Base-by-base conservation (phyloP, 225 moss, liverwort and hornwort genomes). In the Pseudoscleropodium purum region DNA sequence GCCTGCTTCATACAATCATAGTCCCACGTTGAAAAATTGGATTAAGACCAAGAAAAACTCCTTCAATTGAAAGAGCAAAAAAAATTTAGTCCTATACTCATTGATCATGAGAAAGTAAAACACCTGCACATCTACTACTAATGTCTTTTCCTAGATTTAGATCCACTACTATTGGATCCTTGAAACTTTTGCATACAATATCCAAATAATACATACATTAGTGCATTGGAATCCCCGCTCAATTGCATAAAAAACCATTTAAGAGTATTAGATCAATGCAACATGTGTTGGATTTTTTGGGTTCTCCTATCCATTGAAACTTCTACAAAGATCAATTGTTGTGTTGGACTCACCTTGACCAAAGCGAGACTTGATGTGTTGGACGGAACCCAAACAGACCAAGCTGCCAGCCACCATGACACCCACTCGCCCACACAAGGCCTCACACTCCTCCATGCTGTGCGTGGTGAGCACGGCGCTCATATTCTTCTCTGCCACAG, bases 381-480 rank as follows among this genome's bases (percentile, higher is more conserved):
- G 98, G 90, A 98, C 90, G 47, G 98, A 95, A 54, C 98, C 98
- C 86, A 98, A 88, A 69, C 97, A 96, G 81, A 94, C 93, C 82
- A 98, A 90, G 87, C 91, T 94, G 77, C 98, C 98, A 2, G 96
- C 93, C 61, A 94, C 95, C 98, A 98, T 98, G 81, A 98, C 96
- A 5, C 96, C 97, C 23, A 98, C 96, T 29, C 98, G 95, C n/a
- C 93, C 95, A n/a, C 98, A 98, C 83, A 98, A 86, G 13, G 98
- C 96, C 90, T 98, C 98, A 81, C 98, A 98, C 91, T 98, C 98
- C 87, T 96, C 98, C 98, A 98, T 98, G 92, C 97, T 98, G 93
- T 98, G 98, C 7, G 98, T 98, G 39, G 98, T 98, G 92, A 98
- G 93, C 47, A 98, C 93, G 54, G 95, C 96, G 90, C 97, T 96